Percentiles rank a stretch among this genome's conserved stretches.
These are phyloP conservation scores for Hyparrhenia diplandra DNA, from an alignment of 176 grass and related monocot species.

Conservation along the genomic window DNA sequence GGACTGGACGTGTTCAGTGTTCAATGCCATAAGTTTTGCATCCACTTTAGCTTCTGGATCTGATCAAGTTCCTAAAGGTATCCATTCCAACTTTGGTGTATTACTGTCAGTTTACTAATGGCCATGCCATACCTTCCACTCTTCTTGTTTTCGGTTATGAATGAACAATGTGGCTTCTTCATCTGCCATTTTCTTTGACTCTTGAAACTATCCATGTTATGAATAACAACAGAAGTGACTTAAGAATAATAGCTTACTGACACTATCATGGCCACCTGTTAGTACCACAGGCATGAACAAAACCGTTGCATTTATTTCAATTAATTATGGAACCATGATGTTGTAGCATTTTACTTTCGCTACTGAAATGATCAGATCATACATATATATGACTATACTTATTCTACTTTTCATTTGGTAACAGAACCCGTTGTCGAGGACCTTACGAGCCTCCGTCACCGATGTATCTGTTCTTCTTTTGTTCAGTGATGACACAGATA, in stretches of 20 bases:
- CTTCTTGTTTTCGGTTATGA: not conserved
- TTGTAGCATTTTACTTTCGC: not conserved
- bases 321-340: not conserved
- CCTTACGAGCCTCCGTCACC: constrained; percentile 50
- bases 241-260: not conserved
- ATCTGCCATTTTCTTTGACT: constrained; percentile 3
- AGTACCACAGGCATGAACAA: constrained; percentile 12
- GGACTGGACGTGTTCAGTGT: constrained; percentile 99
- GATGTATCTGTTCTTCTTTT: constrained; percentile 82
- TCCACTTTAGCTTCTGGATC: constrained; percentile 91
- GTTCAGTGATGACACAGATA: constrained; percentile 44
- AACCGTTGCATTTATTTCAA: not conserved
- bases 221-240: constrained; percentile 2
- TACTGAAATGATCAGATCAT: constrained; percentile 15
- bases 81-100: constrained; percentile 8
- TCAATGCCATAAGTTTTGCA: constrained; percentile 88
- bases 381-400: constrained; percentile 12
- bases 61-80: constrained; percentile 82
- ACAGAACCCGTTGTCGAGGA: constrained; percentile 76
- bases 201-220: not conserved
- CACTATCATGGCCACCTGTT: constrained; percentile 7
- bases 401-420: constrained; percentile 40
- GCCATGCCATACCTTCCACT: not conserved
- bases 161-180: constrained; percentile 2
- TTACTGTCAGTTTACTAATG: constrained; percentile 11